Conservation (phyloP, 2,329 filamentous ascomycete genomes). For the Purpureocillium lavendulum region DNA sequence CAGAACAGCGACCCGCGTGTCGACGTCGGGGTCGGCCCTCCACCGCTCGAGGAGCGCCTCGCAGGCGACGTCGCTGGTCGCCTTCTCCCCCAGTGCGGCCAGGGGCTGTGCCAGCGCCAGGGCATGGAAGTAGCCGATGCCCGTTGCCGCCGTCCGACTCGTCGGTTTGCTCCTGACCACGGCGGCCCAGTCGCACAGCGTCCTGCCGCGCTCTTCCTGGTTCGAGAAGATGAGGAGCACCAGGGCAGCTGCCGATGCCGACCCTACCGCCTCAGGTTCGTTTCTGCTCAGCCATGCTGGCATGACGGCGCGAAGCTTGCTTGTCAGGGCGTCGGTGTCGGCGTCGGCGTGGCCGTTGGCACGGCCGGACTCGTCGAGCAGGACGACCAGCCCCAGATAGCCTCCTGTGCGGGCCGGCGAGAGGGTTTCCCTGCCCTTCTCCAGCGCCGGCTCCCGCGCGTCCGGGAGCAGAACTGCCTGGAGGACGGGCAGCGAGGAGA, state of each 20-base stretch:
- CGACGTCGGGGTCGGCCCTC: conserved; percentile 38
- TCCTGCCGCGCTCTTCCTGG: conserved; percentile 22
- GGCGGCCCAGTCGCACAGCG: conserved; percentile 38
- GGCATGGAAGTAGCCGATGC: conserved; percentile 44
- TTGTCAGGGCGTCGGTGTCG: conserved; percentile 13
- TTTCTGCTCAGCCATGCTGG: conserved; percentile 38
- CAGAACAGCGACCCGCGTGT: conserved; percentile 46
- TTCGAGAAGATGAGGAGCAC: conserved; percentile 38
- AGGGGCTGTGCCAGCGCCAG: conserved; percentile 42
- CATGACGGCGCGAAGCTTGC: conserved; percentile 24
- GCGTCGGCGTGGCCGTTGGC: not conserved
- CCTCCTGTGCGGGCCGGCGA: conserved; percentile 5
- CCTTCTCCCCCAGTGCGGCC: conserved; percentile 10
- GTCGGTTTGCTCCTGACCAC: conserved; percentile 26
- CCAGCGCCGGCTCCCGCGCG: conserved; percentile 15
- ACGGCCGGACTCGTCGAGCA: conserved; percentile 7
- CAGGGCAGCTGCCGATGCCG: conserved; percentile 42
- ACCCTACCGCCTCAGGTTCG: conserved; percentile 40
- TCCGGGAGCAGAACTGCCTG: conserved; percentile 23
- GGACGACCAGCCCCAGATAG: conserved; percentile 13
- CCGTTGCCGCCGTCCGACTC: conserved; percentile 26
- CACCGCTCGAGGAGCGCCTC: conserved; percentile 44
- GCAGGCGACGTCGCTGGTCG: conserved; percentile 24
- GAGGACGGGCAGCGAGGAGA: conserved; percentile 40
- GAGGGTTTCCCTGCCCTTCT: conserved; percentile 5